These are phyloP conservation scores for Alternaria hordeiaustralica DNA, from an alignment of 2,329 filamentous ascomycete genomes.

Conservation along the genomic window DNA sequence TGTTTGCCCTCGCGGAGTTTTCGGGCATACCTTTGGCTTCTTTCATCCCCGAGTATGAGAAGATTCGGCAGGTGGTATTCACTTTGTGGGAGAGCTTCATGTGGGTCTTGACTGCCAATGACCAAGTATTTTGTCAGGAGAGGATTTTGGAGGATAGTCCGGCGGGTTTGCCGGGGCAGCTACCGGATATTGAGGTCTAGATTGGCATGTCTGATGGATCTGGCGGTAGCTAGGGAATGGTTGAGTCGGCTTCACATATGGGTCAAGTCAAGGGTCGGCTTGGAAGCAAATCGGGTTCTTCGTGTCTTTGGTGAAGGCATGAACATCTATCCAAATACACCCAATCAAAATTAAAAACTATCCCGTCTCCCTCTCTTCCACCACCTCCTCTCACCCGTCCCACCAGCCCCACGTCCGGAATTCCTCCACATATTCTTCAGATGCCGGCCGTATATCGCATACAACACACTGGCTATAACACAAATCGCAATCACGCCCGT, in stretches of 20 bases:
- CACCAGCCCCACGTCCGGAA: neutral
- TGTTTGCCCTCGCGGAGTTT: neutral
- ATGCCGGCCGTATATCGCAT: neutral
- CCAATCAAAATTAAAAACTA: neutral
- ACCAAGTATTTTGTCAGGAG: neutral
- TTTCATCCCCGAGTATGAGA: neutral
- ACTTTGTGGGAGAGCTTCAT: neutral
- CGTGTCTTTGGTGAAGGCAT: neutral
- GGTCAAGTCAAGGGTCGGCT: neutral
- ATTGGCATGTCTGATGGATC: accelerated
- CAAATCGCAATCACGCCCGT: neutral
- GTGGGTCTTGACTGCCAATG: neutral
- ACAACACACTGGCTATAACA: neutral
- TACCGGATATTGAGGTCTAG: neutral
- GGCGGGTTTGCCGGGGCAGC: neutral
- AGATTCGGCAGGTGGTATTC: neutral
- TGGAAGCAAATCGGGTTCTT: neutral
- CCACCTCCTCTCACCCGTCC: neutral
- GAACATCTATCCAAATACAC: neutral
- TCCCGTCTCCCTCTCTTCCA: neutral
- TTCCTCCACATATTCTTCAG: neutral
- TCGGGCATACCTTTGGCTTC: neutral
- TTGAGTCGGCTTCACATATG: neutral
- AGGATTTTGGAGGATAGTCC: neutral
- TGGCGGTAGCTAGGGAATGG: neutral